Percentiles rank a stretch among this genome's conserved stretches.
These are phyloP conservation scores for Leishmania guyanensis DNA, from an alignment of 208 protist species.

Conservation along the genomic window DNA sequence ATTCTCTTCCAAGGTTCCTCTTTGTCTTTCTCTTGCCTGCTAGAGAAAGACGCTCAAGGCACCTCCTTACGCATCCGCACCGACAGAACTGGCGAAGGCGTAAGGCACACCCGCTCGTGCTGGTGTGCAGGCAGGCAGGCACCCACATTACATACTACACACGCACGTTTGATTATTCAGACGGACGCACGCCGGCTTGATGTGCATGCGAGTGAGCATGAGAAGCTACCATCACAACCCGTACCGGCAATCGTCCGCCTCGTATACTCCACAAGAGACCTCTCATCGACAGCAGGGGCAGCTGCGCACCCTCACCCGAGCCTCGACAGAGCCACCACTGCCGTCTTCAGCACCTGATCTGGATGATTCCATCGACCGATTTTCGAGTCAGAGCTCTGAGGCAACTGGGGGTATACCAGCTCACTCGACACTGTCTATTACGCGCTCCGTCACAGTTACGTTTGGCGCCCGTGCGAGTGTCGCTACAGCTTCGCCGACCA, in stretches of 20 bases:
- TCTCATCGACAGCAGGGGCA: not conserved
- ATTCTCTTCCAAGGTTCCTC: not conserved
- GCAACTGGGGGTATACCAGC: not conserved
- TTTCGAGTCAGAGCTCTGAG: not conserved
- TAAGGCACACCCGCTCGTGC: too few species aligned
- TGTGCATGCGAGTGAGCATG: conserved; percentile 13
- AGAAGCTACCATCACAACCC: conserved; percentile 36
- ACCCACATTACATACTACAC: not conserved
- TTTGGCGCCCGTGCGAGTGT: not conserved
- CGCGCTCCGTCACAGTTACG: not conserved
- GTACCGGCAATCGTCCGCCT: conserved; percentile 27
- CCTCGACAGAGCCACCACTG: not conserved
- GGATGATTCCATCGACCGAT: not conserved
- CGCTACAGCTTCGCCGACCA: not conserved
- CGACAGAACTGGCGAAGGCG: not conserved
- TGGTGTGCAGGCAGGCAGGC: too few species aligned
- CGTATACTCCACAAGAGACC: conserved; percentile 6
- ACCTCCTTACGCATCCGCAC: not conserved
- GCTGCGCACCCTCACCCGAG: not conserved
- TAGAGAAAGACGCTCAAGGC: not conserved
- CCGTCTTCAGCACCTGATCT: not conserved
- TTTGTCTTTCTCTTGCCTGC: not conserved
- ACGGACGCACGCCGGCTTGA: not conserved
- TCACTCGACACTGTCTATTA: not conserved
- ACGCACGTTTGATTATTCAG: not conserved